These are phyloP conservation scores for Bothriochloa decipiens DNA, from an alignment of 176 grass and related monocot species.

Conservation along the genomic window DNA sequence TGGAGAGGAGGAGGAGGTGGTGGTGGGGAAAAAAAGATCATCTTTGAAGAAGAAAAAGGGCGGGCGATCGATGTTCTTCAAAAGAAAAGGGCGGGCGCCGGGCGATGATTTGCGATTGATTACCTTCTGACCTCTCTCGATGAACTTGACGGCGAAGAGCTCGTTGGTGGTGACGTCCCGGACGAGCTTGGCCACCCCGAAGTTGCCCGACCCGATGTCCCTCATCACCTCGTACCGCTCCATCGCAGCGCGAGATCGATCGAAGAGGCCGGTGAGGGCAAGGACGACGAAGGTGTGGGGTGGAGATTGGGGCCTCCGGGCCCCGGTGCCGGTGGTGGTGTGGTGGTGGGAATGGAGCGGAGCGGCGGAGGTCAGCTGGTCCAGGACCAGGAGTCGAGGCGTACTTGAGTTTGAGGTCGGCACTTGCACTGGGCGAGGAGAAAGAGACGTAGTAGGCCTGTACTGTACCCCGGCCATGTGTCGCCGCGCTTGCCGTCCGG, in stretches of 20 bases:
- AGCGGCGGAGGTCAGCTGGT: not conserved
- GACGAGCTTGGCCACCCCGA: conserved; percentile 91
- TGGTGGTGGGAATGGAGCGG: conserved; percentile 20
- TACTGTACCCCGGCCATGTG: conserved; percentile 32
- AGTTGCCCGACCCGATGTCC: conserved; percentile 87
- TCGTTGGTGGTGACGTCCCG: conserved; percentile 73
- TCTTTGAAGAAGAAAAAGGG: not conserved
- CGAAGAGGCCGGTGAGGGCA: too few relatives aligned
- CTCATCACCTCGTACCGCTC: conserved; percentile 83
- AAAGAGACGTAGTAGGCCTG: conserved; percentile 21
- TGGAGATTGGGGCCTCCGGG: not conserved
- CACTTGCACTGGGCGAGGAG: conserved; percentile 11
- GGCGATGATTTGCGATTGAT: not conserved
- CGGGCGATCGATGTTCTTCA: too few relatives aligned
- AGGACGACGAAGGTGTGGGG: not conserved
- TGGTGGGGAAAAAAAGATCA: too few relatives aligned
- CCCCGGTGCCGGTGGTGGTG: not conserved
- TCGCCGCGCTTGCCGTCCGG: conserved; percentile 43
- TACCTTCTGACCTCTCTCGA: conserved; percentile 90
- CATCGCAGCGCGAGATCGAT: conserved; percentile 17
- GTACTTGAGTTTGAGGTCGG: conserved; percentile 5
- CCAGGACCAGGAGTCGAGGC: not conserved
- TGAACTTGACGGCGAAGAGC: conserved; percentile 87
- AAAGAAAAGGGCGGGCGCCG: too few relatives aligned
- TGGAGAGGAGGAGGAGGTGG: too few relatives aligned